Evolutionary conservation across 2,329 filamentous ascomycete genomes (phyloP).

Genomic region (Rasamsonia emersonii): DNA sequence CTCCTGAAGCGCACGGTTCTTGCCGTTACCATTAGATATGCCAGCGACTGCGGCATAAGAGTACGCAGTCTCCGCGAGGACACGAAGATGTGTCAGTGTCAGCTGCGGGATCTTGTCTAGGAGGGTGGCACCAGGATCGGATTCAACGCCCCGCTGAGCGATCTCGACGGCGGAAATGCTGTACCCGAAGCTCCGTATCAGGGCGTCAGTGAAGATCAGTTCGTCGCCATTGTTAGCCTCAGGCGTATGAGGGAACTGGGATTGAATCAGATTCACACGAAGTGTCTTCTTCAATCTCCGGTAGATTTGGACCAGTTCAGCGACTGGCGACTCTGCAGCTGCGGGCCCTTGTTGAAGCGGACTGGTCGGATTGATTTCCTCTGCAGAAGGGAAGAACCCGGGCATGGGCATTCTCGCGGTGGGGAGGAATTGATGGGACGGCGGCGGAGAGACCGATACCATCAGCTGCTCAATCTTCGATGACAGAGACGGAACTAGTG

Average conservation of each 20-base stretch:
- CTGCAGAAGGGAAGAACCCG: conserved; percentile 28
- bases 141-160: conserved; percentile 75
- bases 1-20: conserved; percentile 50
- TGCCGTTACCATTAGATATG: conserved; percentile 51
- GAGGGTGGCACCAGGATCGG: conserved; percentile 63
- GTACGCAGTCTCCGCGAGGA: conserved; percentile 78
- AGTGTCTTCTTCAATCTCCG: conserved; percentile 49
- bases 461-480: conserved; percentile 29
- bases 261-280: conserved; percentile 41
- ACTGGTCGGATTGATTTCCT: conserved; percentile 22
- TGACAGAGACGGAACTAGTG: conserved; percentile 43
- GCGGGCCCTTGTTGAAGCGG: conserved; percentile 23
- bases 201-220: conserved; percentile 36
- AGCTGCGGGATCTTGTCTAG: conserved; percentile 79
- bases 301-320: conserved; percentile 48
- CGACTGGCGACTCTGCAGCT: conserved; percentile 25
- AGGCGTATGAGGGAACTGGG: conserved; percentile 37
- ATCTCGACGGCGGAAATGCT: conserved; percentile 88
- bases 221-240: conserved; percentile 37
- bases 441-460: conserved; percentile 19
- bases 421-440: conserved; percentile 20
- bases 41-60: conserved; percentile 75
- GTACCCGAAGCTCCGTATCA: conserved; percentile 56
- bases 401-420: conserved; percentile 27
- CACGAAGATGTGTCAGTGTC: conserved; percentile 73